These are phyloP conservation scores for Boletus edulis DNA, from an alignment of 768 basidiomycete species.

Conservation along the genomic window DNA sequence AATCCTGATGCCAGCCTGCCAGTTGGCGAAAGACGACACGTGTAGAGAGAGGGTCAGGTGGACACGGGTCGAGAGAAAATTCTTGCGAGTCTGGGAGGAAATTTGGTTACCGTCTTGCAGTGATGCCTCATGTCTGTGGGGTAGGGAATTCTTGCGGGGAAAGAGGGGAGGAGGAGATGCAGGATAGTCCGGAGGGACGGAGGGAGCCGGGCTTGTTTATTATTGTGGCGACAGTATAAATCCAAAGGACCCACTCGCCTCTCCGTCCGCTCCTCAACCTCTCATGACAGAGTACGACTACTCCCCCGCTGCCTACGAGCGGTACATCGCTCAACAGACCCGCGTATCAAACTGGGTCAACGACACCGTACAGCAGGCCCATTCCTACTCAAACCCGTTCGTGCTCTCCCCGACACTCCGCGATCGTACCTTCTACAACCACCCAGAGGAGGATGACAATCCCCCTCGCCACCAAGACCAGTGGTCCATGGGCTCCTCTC, in stretches of 20 bases:
- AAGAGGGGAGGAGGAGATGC: constrained; percentile 11
- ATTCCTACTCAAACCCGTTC: constrained; percentile 29
- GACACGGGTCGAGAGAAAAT: not conserved
- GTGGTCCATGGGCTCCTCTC: constrained; percentile 20
- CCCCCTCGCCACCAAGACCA: constrained; percentile 14
- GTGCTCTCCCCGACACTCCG: constrained; percentile 27
- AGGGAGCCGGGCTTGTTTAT: not conserved
- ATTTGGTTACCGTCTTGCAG: not conserved
- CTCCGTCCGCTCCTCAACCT: constrained; percentile 4
- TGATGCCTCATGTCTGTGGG: constrained; percentile 23
- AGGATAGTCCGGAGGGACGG: not conserved
- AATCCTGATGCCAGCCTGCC: not conserved
- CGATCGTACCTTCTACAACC: constrained; percentile 31
- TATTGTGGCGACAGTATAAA: constrained; percentile 9
- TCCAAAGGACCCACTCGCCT: not conserved
- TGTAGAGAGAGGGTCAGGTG: not conserved
- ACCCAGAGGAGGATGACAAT: not conserved
- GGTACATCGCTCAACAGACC: constrained; percentile 43
- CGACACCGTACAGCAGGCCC: constrained; percentile 35
- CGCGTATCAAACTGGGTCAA: constrained; percentile 52
- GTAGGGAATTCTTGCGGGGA: constrained; percentile 23
- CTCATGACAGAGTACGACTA: constrained; percentile 62
- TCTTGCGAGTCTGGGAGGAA: not conserved
- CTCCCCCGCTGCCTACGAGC: constrained; percentile 52
- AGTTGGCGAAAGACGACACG: not conserved